Evolutionary conservation across 2,329 filamentous ascomycete genomes (phyloP).

Genomic region (Phyllosticta citriasiana): DNA sequence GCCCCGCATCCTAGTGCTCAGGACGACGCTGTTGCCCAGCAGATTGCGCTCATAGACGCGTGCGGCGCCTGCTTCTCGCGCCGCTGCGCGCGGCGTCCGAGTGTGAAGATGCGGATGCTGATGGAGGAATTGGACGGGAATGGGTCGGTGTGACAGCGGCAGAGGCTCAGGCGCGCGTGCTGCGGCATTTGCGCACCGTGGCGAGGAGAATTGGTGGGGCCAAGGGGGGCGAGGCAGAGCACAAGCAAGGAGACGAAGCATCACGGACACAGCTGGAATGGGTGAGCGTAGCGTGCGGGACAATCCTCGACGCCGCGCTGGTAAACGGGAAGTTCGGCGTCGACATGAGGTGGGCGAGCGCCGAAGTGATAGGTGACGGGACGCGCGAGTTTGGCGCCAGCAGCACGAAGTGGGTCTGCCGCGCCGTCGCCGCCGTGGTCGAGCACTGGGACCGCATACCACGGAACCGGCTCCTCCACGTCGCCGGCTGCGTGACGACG

Average conservation of each 20-base stretch:
- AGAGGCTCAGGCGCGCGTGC: slow-evolving; percentile 20
- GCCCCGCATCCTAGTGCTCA: background rate
- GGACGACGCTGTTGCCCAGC: slow-evolving; percentile 14
- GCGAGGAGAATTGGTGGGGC: background rate
- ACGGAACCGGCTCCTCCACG: slow-evolving; percentile 28
- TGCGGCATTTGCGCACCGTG: slow-evolving; percentile 20
- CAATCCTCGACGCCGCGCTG: slow-evolving; percentile 23
- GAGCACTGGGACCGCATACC: slow-evolving; percentile 20
- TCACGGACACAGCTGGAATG: slow-evolving; percentile 13
- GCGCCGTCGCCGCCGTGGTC: slow-evolving; percentile 19
- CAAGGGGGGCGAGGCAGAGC: background rate
- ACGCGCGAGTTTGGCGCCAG: slow-evolving; percentile 26
- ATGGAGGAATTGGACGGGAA: slow-evolving; percentile 21
- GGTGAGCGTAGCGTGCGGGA: slow-evolving; percentile 26
- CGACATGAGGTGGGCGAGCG: slow-evolving; percentile 31
- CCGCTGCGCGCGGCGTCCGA: slow-evolving; percentile 27
- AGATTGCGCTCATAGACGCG: slow-evolving; percentile 23
- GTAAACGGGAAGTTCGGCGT: slow-evolving; percentile 27
- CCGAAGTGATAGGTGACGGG: slow-evolving; percentile 27
- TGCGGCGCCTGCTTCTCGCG: slow-evolving; percentile 25
- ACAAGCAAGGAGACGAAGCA: background rate
- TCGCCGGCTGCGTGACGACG: slow-evolving; percentile 22
- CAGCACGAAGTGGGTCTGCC: slow-evolving; percentile 23
- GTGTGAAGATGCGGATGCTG: slow-evolving; percentile 30
- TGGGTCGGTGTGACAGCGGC: slow-evolving; percentile 22